Evolutionary conservation across 2,329 filamentous ascomycete genomes (phyloP).

Genomic region (Colletotrichum sp.): DNA sequence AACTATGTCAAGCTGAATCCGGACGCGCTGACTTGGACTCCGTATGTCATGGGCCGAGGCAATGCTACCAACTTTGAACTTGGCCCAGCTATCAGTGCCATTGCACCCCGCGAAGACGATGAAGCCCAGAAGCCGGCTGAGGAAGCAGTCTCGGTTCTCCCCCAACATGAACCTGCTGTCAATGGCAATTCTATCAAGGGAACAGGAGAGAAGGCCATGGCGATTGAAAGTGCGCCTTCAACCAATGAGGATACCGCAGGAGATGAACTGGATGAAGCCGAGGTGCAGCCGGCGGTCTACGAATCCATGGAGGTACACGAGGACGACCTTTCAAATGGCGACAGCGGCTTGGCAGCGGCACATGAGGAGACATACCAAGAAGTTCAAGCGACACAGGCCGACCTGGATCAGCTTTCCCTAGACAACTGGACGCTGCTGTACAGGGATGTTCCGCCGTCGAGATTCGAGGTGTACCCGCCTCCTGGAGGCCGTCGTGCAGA

Average conservation of each 20-base stretch:
- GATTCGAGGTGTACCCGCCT: slow-evolving; percentile 82
- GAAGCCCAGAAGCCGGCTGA: slow-evolving; percentile 47
- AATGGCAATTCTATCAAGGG: not conserved
- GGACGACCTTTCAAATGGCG: not conserved
- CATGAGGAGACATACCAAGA: not conserved
- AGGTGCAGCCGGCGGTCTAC: slow-evolving; percentile 21
- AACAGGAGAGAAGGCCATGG: not conserved
- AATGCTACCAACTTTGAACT: slow-evolving; percentile 85
- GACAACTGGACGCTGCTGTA: slow-evolving; percentile 53
- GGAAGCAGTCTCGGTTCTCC: slow-evolving; percentile 1
- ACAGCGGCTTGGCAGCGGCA: not conserved
- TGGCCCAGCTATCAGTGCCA: slow-evolving; percentile 80
- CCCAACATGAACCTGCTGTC: not conserved
- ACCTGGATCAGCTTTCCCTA: not conserved
- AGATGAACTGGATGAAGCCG: slow-evolving; percentile 32
- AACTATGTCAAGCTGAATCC: slow-evolving; percentile 85
- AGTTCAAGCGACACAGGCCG: not conserved
- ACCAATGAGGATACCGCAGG: slow-evolving; percentile 34
- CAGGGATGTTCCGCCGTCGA: slow-evolving; percentile 66
- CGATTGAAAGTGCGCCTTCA: not conserved
- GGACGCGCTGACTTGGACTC: slow-evolving; percentile 87
- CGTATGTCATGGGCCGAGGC: slow-evolving; percentile 92
- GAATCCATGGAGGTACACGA: slow-evolving; percentile 4
- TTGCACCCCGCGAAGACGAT: slow-evolving; percentile 84
- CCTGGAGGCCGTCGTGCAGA: slow-evolving; percentile 52